These are phyloP conservation scores for Wickerhamomyces bisporus DNA, from an alignment of 805 yeast species.

Conservation along the genomic window DNA sequence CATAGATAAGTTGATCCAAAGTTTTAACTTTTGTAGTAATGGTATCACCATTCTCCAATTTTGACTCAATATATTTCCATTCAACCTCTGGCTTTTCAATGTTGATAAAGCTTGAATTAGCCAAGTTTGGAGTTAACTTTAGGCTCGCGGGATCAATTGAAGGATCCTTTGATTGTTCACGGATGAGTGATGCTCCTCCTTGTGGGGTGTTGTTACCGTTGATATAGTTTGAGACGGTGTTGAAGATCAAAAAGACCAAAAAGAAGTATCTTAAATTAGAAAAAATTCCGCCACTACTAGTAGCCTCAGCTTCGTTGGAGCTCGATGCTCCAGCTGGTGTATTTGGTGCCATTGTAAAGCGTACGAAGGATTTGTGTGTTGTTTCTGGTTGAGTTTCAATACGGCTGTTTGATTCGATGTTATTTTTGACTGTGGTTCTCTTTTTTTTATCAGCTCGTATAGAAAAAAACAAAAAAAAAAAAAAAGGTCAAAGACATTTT, in stretches of 20 bases:
- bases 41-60: conserved; percentile 10
- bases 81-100: conserved; percentile 11
- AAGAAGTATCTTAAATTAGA: conserved; percentile 8
- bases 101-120: conserved; percentile 6
- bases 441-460: too few relatives aligned
- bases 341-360: too few relatives aligned
- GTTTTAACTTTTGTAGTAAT: conserved; percentile 7
- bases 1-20: conserved; percentile 19
- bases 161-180: neutral
- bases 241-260: conserved; percentile 10
- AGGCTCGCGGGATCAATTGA: neutral
- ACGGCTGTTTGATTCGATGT: too few relatives aligned
- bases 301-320: neutral
- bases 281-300: neutral
- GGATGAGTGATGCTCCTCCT: neutral
- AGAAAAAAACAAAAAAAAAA: too few relatives aligned
- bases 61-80: conserved; percentile 5
- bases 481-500: too few relatives aligned
- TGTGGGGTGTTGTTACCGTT: neutral
- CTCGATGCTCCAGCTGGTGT: neutral
- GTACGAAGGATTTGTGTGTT: too few relatives aligned
- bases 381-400: too few relatives aligned
- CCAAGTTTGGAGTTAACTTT: conserved; percentile 9
- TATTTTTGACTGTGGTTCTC: too few relatives aligned
- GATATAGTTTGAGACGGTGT: conserved; percentile 4